Evolutionary conservation across 2,329 filamentous ascomycete species (phyloP).

Genomic region (Leptographium wingfieldii): DNA sequence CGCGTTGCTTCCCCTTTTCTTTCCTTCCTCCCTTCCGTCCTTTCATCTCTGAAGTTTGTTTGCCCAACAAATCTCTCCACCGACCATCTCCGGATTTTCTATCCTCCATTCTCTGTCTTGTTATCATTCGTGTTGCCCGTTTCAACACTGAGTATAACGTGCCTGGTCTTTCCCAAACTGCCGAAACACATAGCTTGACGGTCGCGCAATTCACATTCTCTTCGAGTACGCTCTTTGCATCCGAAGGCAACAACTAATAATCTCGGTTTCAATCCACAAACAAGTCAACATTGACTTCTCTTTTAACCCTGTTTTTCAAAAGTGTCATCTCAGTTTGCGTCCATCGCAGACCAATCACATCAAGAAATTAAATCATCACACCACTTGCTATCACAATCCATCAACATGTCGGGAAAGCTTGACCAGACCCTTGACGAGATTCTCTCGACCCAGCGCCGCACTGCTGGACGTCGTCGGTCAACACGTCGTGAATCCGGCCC

Average conservation of each 20-base stretch:
- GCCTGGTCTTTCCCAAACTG: background rate
- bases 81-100: background rate
- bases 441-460: conserved; percentile 60
- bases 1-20: background rate
- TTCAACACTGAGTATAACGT: background rate
- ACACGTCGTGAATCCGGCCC: conserved; percentile 40
- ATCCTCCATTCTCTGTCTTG: background rate
- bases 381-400: conserved; percentile 11
- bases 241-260: background rate
- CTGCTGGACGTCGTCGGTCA: conserved; percentile 39
- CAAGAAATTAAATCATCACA: background rate
- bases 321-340: background rate
- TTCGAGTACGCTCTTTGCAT: background rate
- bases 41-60: background rate
- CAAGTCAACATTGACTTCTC: background rate
- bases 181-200: background rate
- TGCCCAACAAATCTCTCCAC: background rate
- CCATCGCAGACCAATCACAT: background rate
- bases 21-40: background rate
- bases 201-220: background rate
- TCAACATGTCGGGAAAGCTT: conserved; percentile 82
- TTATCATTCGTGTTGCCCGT: background rate
- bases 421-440: conserved; percentile 97
- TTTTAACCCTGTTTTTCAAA: background rate
- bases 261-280: background rate